A percentile compares a stretch with the other conserved stretches of the same genome.
Conservation (phyloP, 495 filamentous ascomycete genomes). For the Endocarpon pusillum region DNA sequence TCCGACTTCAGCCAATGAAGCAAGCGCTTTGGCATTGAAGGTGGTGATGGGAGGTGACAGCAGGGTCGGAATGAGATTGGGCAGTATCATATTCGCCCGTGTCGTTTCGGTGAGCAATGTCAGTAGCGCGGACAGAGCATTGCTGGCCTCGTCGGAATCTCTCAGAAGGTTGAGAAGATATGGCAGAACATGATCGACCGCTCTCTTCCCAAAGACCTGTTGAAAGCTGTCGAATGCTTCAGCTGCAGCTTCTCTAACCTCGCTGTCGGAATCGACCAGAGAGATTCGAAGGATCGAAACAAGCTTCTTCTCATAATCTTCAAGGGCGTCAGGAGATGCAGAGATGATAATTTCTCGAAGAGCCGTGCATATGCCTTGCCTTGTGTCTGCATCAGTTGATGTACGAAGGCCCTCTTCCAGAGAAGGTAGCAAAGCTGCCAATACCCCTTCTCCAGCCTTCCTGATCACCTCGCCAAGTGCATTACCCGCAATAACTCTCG, state of each 20-base stretch:
- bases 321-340: conserved; percentile 74
- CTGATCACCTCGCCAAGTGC: conserved; percentile 89
- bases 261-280: conserved; percentile 71
- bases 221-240: conserved; percentile 94
- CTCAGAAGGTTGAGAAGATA: conserved; percentile 76
- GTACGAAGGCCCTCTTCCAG: conserved; percentile 83
- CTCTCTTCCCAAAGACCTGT: conserved; percentile 80
- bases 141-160: conserved; percentile 71
- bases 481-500: conserved; percentile 95
- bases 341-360: conserved; percentile 83
- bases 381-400: conserved; percentile 80
- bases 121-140: conserved; percentile 78
- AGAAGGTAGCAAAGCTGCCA: conserved; percentile 74
- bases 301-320: conserved; percentile 87
- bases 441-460: conserved; percentile 85
- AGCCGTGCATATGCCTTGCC: conserved; percentile 94
- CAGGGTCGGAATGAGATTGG: conserved; percentile 85
- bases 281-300: conserved; percentile 89
- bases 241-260: conserved; percentile 87
- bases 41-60: conserved; percentile 76
- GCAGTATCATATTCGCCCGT: conserved; percentile 87
- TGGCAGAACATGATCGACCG: conserved; percentile 86
- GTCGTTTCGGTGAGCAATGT: conserved; percentile 88
- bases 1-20: conserved; percentile 82
- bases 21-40: conserved; percentile 88